These are phyloP conservation scores for Cystofilobasidium bisporidii DNA, from an alignment of 768 basidiomycete genomes.

Conservation along the genomic window DNA sequence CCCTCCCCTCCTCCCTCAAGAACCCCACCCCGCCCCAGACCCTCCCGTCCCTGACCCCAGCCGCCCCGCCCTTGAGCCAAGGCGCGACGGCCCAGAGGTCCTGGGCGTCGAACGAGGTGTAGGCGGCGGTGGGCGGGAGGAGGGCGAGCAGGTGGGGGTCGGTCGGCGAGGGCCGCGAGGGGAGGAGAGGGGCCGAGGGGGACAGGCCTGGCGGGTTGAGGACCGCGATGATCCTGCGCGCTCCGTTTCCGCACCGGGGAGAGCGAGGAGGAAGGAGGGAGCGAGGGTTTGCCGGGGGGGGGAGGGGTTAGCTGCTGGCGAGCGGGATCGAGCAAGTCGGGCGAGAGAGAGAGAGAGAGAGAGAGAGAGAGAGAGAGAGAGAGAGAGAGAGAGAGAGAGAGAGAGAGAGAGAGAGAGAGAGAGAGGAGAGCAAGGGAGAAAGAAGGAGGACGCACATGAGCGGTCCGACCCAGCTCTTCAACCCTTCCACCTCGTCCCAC, in stretches of 20 bases:
- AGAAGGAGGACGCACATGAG: constrained; percentile 23
- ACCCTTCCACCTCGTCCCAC: constrained; percentile 20
- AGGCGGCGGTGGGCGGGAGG: constrained; percentile 3
- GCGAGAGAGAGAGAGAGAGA: neutral
- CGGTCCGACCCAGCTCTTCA: constrained; percentile 19
- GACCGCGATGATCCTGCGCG: constrained; percentile 23
- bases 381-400: neutral
- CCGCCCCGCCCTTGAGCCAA: constrained; percentile 2
- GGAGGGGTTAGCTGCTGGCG: too few species aligned
- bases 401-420: neutral
- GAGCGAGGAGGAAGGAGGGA: too few species aligned
- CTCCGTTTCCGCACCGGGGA: neutral
- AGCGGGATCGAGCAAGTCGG: neutral
- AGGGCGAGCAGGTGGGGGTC: neutral
- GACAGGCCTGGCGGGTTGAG: constrained; percentile 12
- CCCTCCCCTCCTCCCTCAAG: constrained; percentile 1
- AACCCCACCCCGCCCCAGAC: constrained; percentile 2
- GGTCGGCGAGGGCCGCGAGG: neutral
- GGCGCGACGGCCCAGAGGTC: constrained; percentile 26
- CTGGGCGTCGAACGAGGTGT: constrained; percentile 14
- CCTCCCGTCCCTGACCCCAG: neutral
- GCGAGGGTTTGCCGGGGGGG: too few species aligned
- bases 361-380: constrained; percentile 1
- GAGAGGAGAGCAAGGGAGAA: neutral
- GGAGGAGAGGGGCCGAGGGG: too few species aligned